Evolutionary conservation across 306 rosid genomes (phyloP).

Genomic region (Quercus agrifolia): DNA sequence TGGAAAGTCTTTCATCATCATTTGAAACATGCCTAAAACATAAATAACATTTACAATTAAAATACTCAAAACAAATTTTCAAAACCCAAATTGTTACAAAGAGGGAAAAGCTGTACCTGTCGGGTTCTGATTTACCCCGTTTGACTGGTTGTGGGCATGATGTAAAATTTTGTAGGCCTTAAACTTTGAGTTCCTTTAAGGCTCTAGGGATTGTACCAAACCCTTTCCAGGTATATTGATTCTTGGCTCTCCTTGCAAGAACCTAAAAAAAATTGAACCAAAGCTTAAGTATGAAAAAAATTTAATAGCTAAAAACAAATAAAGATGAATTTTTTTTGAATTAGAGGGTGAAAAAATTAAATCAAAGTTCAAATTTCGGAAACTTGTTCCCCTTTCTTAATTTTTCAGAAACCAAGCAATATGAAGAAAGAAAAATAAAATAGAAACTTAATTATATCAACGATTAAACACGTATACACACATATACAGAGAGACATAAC

Average conservation of each 20-base stretch:
- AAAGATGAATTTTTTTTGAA: background rate
- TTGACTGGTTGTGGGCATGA: no score
- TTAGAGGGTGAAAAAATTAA: background rate
- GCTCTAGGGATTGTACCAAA: constrained; percentile 66
- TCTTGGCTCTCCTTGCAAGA: constrained; percentile 76
- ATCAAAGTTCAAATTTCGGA: no score
- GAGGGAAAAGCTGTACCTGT: background rate
- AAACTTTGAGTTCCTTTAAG: constrained; percentile 57
- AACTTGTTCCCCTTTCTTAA: no score
- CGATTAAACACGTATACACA: no score
- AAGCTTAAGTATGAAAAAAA: background rate
- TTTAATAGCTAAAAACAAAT: background rate
- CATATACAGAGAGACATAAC: no score
- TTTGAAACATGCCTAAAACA: constrained; percentile 39
- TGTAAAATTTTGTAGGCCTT: no score
- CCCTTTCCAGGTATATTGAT: constrained; percentile 89
- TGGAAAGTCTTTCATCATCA: constrained; percentile 52
- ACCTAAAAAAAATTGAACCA: constrained; percentile 37
- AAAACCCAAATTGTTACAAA: background rate
- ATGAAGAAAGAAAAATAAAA: no score
- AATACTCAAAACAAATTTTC: background rate
- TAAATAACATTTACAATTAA: background rate
- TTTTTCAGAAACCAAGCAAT: no score
- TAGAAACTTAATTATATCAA: no score
- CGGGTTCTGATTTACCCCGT: no score